Percentiles rank a stretch among this genome's conserved stretches.
Conservation (phyloP, 495 filamentous ascomycete species). For the Lophiostoma macrostomum region DNA sequence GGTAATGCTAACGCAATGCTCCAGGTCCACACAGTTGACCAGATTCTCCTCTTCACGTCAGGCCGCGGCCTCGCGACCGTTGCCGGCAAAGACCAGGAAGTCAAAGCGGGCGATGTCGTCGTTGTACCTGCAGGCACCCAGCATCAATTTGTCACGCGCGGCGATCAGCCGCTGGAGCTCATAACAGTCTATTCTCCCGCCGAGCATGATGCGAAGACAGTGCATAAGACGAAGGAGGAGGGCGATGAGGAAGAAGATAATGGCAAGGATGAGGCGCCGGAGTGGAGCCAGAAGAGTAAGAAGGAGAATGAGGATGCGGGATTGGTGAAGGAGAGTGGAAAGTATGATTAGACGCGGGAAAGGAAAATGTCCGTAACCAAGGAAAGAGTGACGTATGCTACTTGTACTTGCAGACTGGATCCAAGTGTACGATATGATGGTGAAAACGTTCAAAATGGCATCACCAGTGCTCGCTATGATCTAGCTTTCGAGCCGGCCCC, state of each 20-base stretch:
- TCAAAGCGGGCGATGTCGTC: conserved; percentile 59
- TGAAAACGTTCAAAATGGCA: too few relatives aligned
- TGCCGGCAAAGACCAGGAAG: conserved; percentile 55
- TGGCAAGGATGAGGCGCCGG: conserved; percentile 59
- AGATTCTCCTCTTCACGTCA: conserved; percentile 62
- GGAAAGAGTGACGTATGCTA: too few relatives aligned
- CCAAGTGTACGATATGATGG: too few relatives aligned
- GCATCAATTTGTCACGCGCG: conserved; percentile 65
- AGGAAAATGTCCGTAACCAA: too few relatives aligned
- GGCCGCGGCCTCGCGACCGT: conserved; percentile 57
- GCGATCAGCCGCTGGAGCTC: conserved; percentile 51
- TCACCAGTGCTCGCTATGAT: too few relatives aligned
- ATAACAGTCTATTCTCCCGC: conserved; percentile 63
- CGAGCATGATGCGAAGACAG: conserved; percentile 55
- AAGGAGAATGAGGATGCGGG: conserved; percentile 56
- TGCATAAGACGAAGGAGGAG: conserved; percentile 61
- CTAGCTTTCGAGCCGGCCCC: too few relatives aligned
- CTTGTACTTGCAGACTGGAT: too few relatives aligned
- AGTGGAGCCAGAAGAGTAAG: conserved; percentile 55
- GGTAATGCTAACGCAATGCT: background rate
- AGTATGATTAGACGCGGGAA: conserved; percentile 32
- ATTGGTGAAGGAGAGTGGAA: conserved; percentile 46
- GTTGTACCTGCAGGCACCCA: conserved; percentile 64
- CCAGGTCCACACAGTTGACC: conserved; percentile 56
- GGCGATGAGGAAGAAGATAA: conserved; percentile 59